Base-by-base conservation (phyloP, 805 yeast genomes). In the Myxozyma neotropica region DNA sequence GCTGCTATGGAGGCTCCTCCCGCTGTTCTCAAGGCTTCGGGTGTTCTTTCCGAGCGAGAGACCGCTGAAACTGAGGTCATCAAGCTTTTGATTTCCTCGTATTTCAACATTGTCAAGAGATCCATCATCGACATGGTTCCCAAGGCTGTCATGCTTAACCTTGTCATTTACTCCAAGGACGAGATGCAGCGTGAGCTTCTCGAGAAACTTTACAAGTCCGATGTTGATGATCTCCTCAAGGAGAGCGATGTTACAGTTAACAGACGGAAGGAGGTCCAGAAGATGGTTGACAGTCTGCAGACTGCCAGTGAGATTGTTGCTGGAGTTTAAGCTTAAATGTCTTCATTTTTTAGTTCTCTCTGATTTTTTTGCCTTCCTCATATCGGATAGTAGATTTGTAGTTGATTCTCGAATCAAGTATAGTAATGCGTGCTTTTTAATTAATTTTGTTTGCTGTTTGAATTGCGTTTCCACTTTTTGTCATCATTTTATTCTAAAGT, bases 1-100 rank as follows among this genome's bases (percentile, higher is more conserved):
- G 97, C 95, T 29, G 85, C 89, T 19, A 88, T 93, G 93, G 99
- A 93, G 75, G 93, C 98, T 2, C 99, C 99, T 51, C 99, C 99
- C 43, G 84, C 96, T 36, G 92, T 91, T 4, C 83, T 93, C 70
- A 87, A 92, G 74, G 98, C 98, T 7, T 84, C 93, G 21, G 97
- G 97, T 51, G 81, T 85, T 42, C 81, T 94, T 88, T 85, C 96
- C 17, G 99, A 94, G 74, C 86, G 97, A 68, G 99, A 94, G 77
- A 84, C 93, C 24, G 87, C 89, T 83, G 99, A 94, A 75, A 93
- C 98, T 1, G 99, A 94, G 72, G 97, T 94, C 39, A 94, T 94
- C 72, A 94, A 94, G 78, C 81, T 94, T 61, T 81, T 94, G 72
- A 93, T 94, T 66, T 83, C 86, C 53, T 89, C 97, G 27, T 94